phyloP scores from a whole-genome alignment of 2,329 filamentous ascomycete genomes.

The Huntiella savannae region DNA sequence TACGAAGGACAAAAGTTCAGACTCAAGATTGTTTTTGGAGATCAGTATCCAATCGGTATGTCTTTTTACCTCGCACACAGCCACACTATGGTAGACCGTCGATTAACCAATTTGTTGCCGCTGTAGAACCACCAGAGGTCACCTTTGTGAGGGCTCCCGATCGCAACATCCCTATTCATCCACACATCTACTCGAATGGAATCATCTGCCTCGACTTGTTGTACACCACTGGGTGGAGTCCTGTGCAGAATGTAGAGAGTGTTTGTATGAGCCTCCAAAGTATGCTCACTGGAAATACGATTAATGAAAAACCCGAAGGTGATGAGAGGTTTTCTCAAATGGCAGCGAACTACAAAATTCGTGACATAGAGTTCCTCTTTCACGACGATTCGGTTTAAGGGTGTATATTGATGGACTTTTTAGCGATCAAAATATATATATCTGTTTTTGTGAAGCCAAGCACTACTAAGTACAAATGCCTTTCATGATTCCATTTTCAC shows the following conservation, averaged over 20 bases:
- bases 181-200: slow-evolving; percentile 95
- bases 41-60: slow-evolving; percentile 75
- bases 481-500: too few relatives aligned
- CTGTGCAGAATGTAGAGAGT: slow-evolving; percentile 91
- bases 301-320: slow-evolving; percentile 75
- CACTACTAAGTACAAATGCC: too few relatives aligned
- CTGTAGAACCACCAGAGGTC: slow-evolving; percentile 77
- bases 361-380: slow-evolving; percentile 85
- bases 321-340: slow-evolving; percentile 74
- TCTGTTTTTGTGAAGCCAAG: too few relatives aligned
- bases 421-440: too few relatives aligned
- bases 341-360: slow-evolving; percentile 37
- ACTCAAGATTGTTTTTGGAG: slow-evolving; percentile 70
- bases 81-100: background rate
- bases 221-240: slow-evolving; percentile 76
- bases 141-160: slow-evolving; percentile 44
- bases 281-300: slow-evolving; percentile 90
- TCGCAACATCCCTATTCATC: slow-evolving; percentile 73
- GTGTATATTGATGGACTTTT: too few relatives aligned
- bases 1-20: slow-evolving; percentile 67
- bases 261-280: slow-evolving; percentile 95
- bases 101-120: background rate
- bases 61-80: background rate
- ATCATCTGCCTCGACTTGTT: slow-evolving; percentile 96
- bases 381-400: slow-evolving; percentile 62